Evolutionary conservation across 768 basidiomycete genomes (phyloP), one percentile per base, ranked within the genome.

Genomic region (Amanita fuliginea): DNA sequence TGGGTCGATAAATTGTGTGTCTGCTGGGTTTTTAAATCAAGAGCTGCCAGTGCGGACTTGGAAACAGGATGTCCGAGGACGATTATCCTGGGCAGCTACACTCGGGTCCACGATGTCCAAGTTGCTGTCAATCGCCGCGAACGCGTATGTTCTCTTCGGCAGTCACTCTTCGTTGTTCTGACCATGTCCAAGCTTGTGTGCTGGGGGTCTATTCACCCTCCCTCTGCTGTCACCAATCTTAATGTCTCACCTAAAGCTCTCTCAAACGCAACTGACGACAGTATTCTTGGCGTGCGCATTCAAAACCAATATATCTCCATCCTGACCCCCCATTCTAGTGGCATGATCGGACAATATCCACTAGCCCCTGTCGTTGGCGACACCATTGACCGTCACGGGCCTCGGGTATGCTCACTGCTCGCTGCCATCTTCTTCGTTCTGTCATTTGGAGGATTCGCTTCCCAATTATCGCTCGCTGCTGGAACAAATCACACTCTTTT

Each of bases 311-410:
- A 21, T 28, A 34, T 9, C 16, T 11, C 13, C 14, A 43, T 53
- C 13, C 51, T 36, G 54, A 50, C 26, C 46, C 26, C 46, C 41
- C 10, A 22, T 47, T 34, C 32, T 46, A 90, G 88, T n/a, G 88
- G 83, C 2, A 80, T 91, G 75, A 75, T 80, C 53, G 83, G 85
- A 4, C 86, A 90, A 66, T 90, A 91, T 61, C 85, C 86, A 2
- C 71, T 86, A 51, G 76, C 83, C 16, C 78, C 80, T 1, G 13
- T 86, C 1, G 78, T 82, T 36, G 88, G 88, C 41, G 81, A 77
- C 53, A 60, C 81, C 2, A 69, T 86, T 36, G 88, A 91, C 63
- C 57, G 57, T 34, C 73, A 78, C 56, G 88, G 88, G 0, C 78
- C 87, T 32, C 74, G 82, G 60, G 59, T 70, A 3, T 84, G 80